These are phyloP conservation scores for Xylaria digitata DNA, from an alignment of 2,329 filamentous ascomycete species.

Conservation along the genomic window DNA sequence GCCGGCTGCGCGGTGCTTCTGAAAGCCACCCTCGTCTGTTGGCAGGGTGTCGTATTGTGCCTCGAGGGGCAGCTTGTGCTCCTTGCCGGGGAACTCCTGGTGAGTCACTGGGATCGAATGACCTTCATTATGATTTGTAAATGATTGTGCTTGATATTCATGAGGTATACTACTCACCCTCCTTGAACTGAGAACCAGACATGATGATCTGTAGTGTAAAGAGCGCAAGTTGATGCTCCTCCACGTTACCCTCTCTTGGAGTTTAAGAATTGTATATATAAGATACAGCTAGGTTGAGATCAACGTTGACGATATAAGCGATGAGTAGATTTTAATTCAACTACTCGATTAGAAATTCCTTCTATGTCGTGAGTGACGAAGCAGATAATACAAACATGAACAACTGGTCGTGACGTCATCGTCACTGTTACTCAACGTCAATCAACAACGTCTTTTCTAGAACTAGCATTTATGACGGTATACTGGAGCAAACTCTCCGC, in stretches of 20 bases:
- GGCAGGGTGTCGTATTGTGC: constrained; percentile 75
- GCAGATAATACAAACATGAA: constrained; percentile 6
- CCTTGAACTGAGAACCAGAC: constrained; percentile 52
- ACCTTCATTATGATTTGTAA: constrained; percentile 44
- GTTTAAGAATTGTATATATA: not conserved
- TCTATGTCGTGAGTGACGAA: constrained; percentile 1
- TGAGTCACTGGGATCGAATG: constrained; percentile 55
- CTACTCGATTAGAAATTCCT: not conserved
- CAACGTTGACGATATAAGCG: not conserved
- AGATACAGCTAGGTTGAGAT: not conserved
- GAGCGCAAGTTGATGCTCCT: not conserved
- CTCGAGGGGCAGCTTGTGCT: constrained; percentile 62
- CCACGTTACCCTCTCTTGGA: not conserved
- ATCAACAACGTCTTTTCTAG: constrained; percentile 33
- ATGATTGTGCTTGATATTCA: not conserved
- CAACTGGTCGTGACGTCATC: constrained; percentile 48
- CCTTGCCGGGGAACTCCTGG: constrained; percentile 58
- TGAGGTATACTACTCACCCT: constrained; percentile 44
- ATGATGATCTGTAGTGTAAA: constrained; percentile 32
- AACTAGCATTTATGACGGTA: constrained; percentile 41
- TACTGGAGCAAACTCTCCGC: constrained; percentile 37
- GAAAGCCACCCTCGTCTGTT: constrained; percentile 72
- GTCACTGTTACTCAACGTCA: constrained; percentile 34
- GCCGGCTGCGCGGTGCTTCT: constrained; percentile 78
- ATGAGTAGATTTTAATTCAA: not conserved